These are phyloP conservation scores for Harringtonia aguacate DNA, from an alignment of 2,329 filamentous ascomycete species.

Conservation along the genomic window DNA sequence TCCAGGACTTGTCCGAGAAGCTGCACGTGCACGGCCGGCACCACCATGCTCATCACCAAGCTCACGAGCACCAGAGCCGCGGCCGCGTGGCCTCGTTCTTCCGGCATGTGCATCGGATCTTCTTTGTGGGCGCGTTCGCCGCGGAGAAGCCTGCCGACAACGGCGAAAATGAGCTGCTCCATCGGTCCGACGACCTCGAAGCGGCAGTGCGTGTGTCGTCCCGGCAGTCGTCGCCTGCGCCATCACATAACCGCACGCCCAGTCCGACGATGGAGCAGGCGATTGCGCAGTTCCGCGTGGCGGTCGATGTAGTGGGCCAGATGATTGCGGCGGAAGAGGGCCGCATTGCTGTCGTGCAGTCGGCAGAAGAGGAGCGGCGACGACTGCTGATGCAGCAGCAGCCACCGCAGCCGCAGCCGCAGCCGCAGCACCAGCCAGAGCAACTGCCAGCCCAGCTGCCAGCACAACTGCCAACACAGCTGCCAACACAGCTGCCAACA, in stretches of 20 bases:
- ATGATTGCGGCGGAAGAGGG: conserved; percentile 34
- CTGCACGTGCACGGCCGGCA: too few relatives aligned
- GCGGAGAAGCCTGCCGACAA: background rate
- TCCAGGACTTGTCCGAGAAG: too few relatives aligned
- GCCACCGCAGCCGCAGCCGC: background rate
- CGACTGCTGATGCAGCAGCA: conserved; percentile 5
- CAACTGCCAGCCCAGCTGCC: background rate
- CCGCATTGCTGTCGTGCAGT: conserved; percentile 6
- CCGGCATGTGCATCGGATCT: too few relatives aligned
- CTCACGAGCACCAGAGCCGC: too few relatives aligned
- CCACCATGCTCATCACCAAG: too few relatives aligned
- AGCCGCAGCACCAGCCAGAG: background rate
- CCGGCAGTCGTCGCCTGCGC: background rate
- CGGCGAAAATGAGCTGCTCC: background rate
- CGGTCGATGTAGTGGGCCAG: conserved; percentile 32
- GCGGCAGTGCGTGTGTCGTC: background rate
- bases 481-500: background rate
- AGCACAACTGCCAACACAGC: conserved; percentile 1
- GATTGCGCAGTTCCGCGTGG: conserved; percentile 35
- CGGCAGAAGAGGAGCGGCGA: conserved; percentile 12
- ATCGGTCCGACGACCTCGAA: background rate
- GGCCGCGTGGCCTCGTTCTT: too few relatives aligned
- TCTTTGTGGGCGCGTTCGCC: background rate
- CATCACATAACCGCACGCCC: conserved; percentile 6
- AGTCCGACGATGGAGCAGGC: conserved; percentile 34